Base-by-base conservation (phyloP, 208 protist genomes). In the Wallacemonas sp. region DNA sequence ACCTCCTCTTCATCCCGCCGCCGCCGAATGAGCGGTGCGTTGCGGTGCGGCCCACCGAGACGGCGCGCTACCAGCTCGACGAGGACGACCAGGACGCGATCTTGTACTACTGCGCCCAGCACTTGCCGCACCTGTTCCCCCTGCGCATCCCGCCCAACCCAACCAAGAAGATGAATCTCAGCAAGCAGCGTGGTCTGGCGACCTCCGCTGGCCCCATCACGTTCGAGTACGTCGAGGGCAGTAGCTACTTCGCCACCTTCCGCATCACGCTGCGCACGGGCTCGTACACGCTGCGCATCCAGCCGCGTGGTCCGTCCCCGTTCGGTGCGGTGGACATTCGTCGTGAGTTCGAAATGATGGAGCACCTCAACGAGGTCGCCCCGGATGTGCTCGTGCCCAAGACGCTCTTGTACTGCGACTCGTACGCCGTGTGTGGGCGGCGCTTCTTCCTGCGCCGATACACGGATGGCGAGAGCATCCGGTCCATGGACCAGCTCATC, bases 381-480 rank as follows among this genome's bases (percentile, higher is more conserved):
- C 81, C 83, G 48, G 66, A 46, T 54, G 70, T 80, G 47, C 60
- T 70, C n/a, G 72, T 87, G 17, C 78, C 87, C 21, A 70, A 76
- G 47, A 71, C 72, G 60, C 67, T 88, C 27, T 19, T 93, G 2
- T 93, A 90, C 69, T 93, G 87, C 39, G 83, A 88, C 72, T 81
- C 72, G 0, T 83, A 88, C 64, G 73, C 81, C 11, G 78, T 87
- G 17, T 88, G 80, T 52, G 87, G 83, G 32, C 67, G 80, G 11
- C 80, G 81, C 68, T 93, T 93, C 69, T 93, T 82, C 29, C 39
- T 93, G 11, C 75, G 76, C 29, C 75, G 83, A 43, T 93, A 83
- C 65, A 55, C 70, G 54, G 87, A 93, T 33, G 83, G 87, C 36
- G 81, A 90, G 61, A 74, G 76, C 29, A 72, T 93, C 30, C 56